These are phyloP conservation scores for Trypanosoma lewisi DNA, from an alignment of 208 protist species.

Conservation along the genomic window DNA sequence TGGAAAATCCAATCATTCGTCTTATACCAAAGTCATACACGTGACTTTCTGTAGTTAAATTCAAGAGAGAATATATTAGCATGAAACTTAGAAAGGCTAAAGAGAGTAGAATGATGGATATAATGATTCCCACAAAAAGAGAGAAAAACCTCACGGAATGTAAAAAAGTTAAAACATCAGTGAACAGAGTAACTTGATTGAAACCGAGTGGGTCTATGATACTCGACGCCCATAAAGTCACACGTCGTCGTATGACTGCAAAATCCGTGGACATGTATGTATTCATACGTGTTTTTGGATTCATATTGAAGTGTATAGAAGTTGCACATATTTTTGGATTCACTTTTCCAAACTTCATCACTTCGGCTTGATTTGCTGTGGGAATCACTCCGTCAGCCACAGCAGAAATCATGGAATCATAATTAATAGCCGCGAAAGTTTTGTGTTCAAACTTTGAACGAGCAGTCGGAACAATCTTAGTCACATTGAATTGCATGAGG, in stretches of 20 bases:
- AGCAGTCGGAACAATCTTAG: constrained; percentile 24
- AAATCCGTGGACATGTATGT: constrained; percentile 47
- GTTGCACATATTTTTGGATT: constrained; percentile 31
- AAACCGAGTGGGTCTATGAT: constrained; percentile 59
- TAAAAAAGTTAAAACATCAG: constrained; percentile 67
- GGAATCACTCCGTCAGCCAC: constrained; percentile 35
- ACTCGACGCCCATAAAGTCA: constrained; percentile 44
- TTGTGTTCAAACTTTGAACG: constrained; percentile 27
- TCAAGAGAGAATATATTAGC: constrained; percentile 94
- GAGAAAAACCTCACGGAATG: constrained; percentile 66
- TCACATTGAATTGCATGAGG: constrained; percentile 25
- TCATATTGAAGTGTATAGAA: constrained; percentile 46
- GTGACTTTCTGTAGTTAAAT: constrained; percentile 87
- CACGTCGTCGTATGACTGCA: constrained; percentile 32
- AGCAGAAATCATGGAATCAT: constrained; percentile 11
- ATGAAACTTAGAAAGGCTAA: constrained; percentile 81
- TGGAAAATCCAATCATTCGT: constrained; percentile 88
- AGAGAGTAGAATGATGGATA: constrained; percentile 84
- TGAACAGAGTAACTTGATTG: constrained; percentile 48
- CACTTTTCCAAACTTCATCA: constrained; percentile 1
- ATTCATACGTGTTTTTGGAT: constrained; percentile 16
- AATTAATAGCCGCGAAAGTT: constrained; percentile 35
- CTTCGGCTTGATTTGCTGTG: constrained; percentile 12
- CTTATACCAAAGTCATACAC: constrained; percentile 93
- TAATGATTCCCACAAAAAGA: constrained; percentile 89